Evolutionary conservation across 2,329 filamentous ascomycete species (phyloP), one percentile per base, ranked within the genome.

Genomic region (Nemania sp.): DNA sequence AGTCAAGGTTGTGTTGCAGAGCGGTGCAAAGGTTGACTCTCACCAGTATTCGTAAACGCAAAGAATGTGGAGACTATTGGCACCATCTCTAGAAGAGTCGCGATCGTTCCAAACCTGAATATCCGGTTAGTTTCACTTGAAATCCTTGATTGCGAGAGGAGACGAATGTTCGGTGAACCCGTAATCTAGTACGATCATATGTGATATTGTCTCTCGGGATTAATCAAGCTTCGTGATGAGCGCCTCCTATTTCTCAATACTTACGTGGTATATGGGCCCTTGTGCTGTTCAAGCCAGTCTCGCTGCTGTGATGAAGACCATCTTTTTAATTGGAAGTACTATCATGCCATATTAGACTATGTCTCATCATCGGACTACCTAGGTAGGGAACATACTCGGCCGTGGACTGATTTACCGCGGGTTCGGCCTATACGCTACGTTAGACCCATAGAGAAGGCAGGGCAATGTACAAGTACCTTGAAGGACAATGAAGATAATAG

Each of bases 241-340:
- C n/a, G n/a, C n/a, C n/a, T n/a, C n/a, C n/a, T 22, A 22, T 24
- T 35, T 49, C 4, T 41, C 7, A 41, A 20, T 41, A 85, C 89
- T 80, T 82, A 96, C 92, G 92, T 89, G 11, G 93, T 92, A 81
- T 97, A 98, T 22, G 92, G 90, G 5, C 88, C 93, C 65, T 87
- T 85, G 72, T 94, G 88, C 75, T 88, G 84, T 72, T 89, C 84
- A 24, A 97, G 82, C 85, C 91, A 97, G 56, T 89, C 85, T 54
- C 88, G 85, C 74, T 84, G 87, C 79, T 93, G 87, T 11, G 83
- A 82, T 29, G 84, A 80, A 51, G 87, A 88, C 93, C 93, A 97
- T 55, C 88, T 88, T 82, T 98, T 98, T 69, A 98, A 85, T 82
- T 97, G 93, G 79, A 97, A 98, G 81, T 97, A 98, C 81, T 96